These are phyloP conservation scores for Epichloe gansuensis DNA, from an alignment of 2,329 filamentous ascomycete species.

Conservation along the genomic window DNA sequence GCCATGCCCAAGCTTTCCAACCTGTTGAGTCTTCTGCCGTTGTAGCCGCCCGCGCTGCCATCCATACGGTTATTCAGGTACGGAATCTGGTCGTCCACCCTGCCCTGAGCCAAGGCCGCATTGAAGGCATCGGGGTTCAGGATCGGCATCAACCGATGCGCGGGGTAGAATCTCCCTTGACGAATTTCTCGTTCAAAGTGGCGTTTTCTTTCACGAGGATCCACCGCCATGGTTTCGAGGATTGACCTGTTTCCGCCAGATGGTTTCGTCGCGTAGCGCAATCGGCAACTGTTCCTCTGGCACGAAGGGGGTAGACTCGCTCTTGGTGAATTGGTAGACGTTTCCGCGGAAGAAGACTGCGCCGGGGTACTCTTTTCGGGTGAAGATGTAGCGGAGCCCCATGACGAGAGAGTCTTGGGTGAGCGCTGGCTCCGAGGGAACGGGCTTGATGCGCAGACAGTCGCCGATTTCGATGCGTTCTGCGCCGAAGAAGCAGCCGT, in stretches of 20 bases:
- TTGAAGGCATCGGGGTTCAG: conserved; percentile 30
- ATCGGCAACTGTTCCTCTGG: conserved; percentile 28
- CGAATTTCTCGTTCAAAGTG: conserved; percentile 33
- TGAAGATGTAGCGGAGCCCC: conserved; percentile 29
- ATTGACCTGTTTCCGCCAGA: conserved; percentile 26
- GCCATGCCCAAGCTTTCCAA: conserved; percentile 31
- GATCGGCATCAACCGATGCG: conserved; percentile 38
- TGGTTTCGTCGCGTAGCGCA: conserved; percentile 27
- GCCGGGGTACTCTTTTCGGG: conserved; percentile 22
- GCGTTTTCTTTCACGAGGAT: conserved; percentile 31
- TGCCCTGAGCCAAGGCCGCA: conserved; percentile 23
- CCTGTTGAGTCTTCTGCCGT: conserved; percentile 29
- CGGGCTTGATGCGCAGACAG: conserved; percentile 34
- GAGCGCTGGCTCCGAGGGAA: conserved; percentile 24
- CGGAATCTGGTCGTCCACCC: conserved; percentile 31
- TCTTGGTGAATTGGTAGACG: conserved; percentile 24
- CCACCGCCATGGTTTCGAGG: conserved; percentile 24
- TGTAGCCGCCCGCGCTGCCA: conserved; percentile 24
- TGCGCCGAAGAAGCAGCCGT: conserved; percentile 38
- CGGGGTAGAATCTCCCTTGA: conserved; percentile 47
- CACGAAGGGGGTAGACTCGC: conserved; percentile 17
- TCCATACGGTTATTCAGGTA: conserved; percentile 43
- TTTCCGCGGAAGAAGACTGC: conserved; percentile 29
- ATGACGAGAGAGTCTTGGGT: conserved; percentile 21
- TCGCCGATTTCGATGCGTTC: conserved; percentile 37